A percentile compares a stretch with the other conserved stretches of the same genome.
Conservation (phyloP, 139 green algal genomes). For the Tetradesmus obliquus region DNA sequence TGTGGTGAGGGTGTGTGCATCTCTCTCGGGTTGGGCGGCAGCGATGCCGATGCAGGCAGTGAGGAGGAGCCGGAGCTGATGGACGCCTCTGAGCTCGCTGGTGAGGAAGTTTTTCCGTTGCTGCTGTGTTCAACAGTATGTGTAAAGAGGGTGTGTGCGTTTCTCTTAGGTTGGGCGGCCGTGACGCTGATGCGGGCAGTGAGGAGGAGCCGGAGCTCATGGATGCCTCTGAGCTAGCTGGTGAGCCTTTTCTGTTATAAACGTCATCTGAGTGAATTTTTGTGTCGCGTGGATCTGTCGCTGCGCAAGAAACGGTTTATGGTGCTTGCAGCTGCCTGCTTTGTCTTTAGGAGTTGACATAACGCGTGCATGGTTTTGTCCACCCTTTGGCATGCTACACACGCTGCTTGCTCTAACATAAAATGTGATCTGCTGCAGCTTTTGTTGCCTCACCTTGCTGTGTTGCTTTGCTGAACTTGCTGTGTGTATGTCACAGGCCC, state of each 20-base stretch:
- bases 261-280: too few species aligned
- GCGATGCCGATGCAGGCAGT: not conserved
- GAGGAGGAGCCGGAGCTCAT: slow-evolving; percentile 15
- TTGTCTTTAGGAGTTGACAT: too few species aligned
- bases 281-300: too few species aligned
- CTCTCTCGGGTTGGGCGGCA: not conserved
- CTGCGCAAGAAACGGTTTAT: too few species aligned
- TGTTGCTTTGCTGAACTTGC: not conserved
- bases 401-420: too few species aligned
- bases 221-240: slow-evolving; percentile 16
- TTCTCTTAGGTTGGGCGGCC: not conserved
- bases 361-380: too few species aligned
- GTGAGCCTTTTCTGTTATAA: too few species aligned
- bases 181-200: not conserved
- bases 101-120: not conserved
- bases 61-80: slow-evolving; percentile 17
- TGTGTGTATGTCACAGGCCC: not conserved
- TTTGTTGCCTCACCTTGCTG: not conserved
- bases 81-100: slow-evolving; percentile 27
- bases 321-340: too few species aligned
- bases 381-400: too few species aligned
- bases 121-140: not conserved
- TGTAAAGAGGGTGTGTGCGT: not conserved
- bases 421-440: not conserved
- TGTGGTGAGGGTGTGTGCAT: not conserved